Conservation (phyloP, 2,329 filamentous ascomycete species). For the Kalmusia sp. region DNA sequence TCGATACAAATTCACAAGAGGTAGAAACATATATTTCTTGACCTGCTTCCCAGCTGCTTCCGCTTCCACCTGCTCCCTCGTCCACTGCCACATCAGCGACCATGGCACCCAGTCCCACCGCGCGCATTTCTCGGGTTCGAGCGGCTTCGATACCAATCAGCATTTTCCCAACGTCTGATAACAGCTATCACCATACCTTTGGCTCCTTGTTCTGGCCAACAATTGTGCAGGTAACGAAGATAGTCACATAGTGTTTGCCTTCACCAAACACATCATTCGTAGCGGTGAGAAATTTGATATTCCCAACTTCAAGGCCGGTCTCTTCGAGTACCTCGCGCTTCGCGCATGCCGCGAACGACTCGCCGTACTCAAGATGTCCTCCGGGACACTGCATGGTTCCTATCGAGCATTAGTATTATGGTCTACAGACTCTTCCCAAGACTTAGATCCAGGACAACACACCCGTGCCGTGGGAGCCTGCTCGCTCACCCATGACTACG, state of each 20-base stretch:
- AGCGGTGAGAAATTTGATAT: constrained; percentile 62
- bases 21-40: constrained; percentile 53
- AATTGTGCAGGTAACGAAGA: constrained; percentile 68
- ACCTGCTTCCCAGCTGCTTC: constrained; percentile 33
- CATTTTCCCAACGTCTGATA: constrained; percentile 5
- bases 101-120: constrained; percentile 62
- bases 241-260: constrained; percentile 76
- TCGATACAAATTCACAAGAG: constrained; percentile 54
- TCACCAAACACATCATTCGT: constrained; percentile 73
- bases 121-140: constrained; percentile 63
- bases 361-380: constrained; percentile 76
- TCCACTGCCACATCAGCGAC: constrained; percentile 53
- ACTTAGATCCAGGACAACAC: constrained; percentile 10
- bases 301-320: constrained; percentile 63
- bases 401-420: constrained; percentile 24
- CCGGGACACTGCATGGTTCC: constrained; percentile 74
- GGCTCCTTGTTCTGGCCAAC: constrained; percentile 58
- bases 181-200: constrained; percentile 55
- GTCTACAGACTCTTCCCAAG: background rate
- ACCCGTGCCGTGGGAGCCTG: constrained; percentile 57
- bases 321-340: constrained; percentile 74
- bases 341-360: constrained; percentile 68
- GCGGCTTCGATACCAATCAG: constrained; percentile 27
- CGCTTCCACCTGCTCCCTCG: constrained; percentile 38
- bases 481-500: constrained; percentile 57